These are phyloP conservation scores for Caryopteris hybrid DNA, from an alignment of 305 asterid species.

Conservation along the genomic window DNA sequence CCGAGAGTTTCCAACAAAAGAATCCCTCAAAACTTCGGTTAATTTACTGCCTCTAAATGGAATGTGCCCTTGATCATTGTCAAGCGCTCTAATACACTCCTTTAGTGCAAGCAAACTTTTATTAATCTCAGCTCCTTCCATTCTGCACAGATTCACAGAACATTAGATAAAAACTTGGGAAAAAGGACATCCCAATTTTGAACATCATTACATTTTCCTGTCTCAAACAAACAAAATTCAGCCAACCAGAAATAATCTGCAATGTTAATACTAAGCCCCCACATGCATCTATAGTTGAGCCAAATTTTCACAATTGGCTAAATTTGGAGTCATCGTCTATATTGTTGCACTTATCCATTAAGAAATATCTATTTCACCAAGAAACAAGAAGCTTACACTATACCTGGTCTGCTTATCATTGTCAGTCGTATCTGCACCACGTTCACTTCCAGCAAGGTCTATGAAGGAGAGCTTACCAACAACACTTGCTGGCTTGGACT, in stretches of 20 bases:
- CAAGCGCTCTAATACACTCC: constrained; percentile 98
- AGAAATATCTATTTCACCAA: neutral
- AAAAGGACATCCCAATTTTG: neutral
- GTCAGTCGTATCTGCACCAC: constrained; percentile 99
- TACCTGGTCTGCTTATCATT: constrained; percentile 98
- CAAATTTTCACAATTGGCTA: neutral
- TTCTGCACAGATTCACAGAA: constrained; percentile 55
- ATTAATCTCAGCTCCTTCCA: constrained; percentile 99
- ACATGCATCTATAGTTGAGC: neutral
- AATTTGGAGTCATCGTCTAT: neutral
- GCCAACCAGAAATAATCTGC: neutral
- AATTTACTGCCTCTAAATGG: constrained; percentile 99
- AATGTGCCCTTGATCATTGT: constrained; percentile 94
- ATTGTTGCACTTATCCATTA: neutral
- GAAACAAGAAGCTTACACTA: neutral
- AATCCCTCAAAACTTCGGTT: constrained; percentile 96
- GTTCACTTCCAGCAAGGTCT: constrained; percentile 99
- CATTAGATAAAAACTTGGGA: neutral
- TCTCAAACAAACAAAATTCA: neutral
- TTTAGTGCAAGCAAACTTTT: constrained; percentile 96
- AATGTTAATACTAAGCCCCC: neutral
- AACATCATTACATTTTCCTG: neutral
- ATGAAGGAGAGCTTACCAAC: constrained; percentile 98
- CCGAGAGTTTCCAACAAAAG: constrained; percentile 95
- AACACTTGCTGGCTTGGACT: constrained; percentile 81